Evolutionary conservation across 164 flowering plant species (phyloP).

Genomic region (Cinnamomum chago): DNA sequence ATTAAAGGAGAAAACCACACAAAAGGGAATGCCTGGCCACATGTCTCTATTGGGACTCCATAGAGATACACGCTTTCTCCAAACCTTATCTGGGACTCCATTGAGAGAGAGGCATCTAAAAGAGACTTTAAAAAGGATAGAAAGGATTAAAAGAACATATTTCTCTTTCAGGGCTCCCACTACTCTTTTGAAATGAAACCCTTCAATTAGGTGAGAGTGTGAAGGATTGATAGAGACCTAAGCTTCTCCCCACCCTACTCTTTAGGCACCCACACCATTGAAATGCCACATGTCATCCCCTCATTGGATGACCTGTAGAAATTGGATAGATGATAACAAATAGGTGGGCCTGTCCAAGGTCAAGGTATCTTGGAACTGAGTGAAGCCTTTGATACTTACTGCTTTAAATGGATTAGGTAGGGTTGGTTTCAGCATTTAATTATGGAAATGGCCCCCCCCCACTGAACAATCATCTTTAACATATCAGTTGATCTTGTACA

Average conservation of each 20-base stretch:
- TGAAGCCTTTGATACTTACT: background rate
- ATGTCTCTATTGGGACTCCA: too few species aligned
- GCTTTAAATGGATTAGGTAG: background rate
- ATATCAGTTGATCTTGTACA: background rate
- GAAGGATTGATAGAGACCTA: background rate
- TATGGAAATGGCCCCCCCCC: background rate
- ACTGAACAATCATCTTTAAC: too few species aligned
- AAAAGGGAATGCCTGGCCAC: too few species aligned
- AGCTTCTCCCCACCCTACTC: background rate
- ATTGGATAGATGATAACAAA: background rate
- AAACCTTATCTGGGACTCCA: background rate
- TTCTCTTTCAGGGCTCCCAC: background rate
- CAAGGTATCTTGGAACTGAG: background rate
- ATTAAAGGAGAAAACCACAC: too few species aligned
- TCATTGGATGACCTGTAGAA: background rate
- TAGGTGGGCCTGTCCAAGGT: background rate
- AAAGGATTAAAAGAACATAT: background rate
- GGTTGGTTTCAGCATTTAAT: background rate
- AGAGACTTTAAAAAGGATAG: background rate
- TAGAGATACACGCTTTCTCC: background rate
- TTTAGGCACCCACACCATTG: background rate
- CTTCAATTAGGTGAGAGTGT: constrained; percentile 3
- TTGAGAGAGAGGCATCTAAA: background rate
- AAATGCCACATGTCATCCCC: background rate
- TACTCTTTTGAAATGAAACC: background rate